phyloP scores from a whole-genome alignment of 2,329 filamentous ascomycete genomes.

The Epichloe amarillans region DNA sequence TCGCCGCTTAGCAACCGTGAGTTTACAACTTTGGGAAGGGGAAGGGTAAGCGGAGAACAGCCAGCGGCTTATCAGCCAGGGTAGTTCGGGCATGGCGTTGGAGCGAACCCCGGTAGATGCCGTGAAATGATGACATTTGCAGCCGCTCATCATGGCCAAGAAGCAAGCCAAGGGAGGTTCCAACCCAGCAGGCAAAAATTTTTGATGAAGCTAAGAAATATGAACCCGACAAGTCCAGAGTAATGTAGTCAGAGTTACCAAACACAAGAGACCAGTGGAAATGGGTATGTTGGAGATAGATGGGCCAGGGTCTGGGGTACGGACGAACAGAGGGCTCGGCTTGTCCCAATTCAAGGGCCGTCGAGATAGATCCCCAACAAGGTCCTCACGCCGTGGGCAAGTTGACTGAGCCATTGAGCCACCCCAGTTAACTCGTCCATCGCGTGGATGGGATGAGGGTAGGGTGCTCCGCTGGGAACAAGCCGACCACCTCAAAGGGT shows the following conservation, averaged over 20 bases:
- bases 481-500: neutral
- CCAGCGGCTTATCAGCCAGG: neutral
- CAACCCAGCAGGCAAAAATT: neutral
- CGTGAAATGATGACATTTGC: neutral
- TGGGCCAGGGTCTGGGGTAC: constrained; percentile 2
- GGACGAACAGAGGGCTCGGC: constrained; percentile 2
- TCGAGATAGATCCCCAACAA: constrained; percentile 7
- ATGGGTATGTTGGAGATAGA: constrained; percentile 7
- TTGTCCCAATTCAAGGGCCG: constrained; percentile 3
- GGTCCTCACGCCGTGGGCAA: neutral
- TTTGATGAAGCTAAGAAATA: neutral
- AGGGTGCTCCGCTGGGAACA: neutral
- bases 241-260: neutral
- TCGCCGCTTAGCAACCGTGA: neutral
- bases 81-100: constrained; percentile 1
- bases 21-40: neutral
- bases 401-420: too few species aligned
- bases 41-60: too few species aligned
- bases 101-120: constrained; percentile 1
- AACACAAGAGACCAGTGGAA: constrained; percentile 1
- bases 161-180: neutral
- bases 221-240: neutral
- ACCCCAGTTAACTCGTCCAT: too few species aligned
- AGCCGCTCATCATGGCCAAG: neutral
- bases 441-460: neutral